Percentiles rank a stretch among this genome's conserved stretches.
Conservation (phyloP, 2,329 filamentous ascomycete species). For the Emmonsiellopsis sp. region DNA sequence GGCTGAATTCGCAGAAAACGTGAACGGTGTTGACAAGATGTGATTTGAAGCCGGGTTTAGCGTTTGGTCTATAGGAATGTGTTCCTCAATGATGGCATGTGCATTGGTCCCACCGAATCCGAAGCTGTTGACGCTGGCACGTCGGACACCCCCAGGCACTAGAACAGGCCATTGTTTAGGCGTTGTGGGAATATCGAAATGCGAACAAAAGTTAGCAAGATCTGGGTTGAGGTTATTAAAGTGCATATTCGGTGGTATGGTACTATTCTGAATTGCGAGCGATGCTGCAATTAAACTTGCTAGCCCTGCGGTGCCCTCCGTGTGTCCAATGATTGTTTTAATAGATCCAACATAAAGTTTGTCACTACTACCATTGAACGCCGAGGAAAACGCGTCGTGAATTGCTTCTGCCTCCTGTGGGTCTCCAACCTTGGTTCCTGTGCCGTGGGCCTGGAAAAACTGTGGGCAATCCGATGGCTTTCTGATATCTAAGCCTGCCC, state of each 20-base stretch:
- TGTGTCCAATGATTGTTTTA: constrained; percentile 22
- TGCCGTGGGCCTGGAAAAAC: constrained; percentile 35
- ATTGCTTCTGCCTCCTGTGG: constrained; percentile 18
- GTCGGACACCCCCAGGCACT: not conserved
- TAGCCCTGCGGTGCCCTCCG: constrained; percentile 19
- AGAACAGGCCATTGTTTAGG: constrained; percentile 13
- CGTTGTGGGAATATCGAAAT: constrained; percentile 11
- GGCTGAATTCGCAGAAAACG: constrained; percentile 11
- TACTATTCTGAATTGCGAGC: constrained; percentile 18
- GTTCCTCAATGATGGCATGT: constrained; percentile 11
- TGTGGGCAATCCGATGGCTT: constrained; percentile 16
- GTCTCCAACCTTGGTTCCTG: constrained; percentile 26
- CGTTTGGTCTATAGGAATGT: not conserved
- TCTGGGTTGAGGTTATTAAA: constrained; percentile 16
- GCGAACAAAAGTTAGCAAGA: constrained; percentile 13
- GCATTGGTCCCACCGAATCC: constrained; percentile 12
- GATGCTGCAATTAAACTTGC: constrained; percentile 19
- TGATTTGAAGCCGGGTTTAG: not conserved
- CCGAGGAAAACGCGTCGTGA: constrained; percentile 12
- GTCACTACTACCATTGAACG: not conserved
- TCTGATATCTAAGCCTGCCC: constrained; percentile 22
- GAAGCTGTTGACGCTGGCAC: constrained; percentile 18
- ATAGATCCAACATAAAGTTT: constrained; percentile 18
- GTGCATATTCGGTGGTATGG: constrained; percentile 21
- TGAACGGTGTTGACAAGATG: constrained; percentile 10